These are phyloP conservation scores for Herpetomonas muscarum DNA, from an alignment of 208 protist species.

Conservation along the genomic window DNA sequence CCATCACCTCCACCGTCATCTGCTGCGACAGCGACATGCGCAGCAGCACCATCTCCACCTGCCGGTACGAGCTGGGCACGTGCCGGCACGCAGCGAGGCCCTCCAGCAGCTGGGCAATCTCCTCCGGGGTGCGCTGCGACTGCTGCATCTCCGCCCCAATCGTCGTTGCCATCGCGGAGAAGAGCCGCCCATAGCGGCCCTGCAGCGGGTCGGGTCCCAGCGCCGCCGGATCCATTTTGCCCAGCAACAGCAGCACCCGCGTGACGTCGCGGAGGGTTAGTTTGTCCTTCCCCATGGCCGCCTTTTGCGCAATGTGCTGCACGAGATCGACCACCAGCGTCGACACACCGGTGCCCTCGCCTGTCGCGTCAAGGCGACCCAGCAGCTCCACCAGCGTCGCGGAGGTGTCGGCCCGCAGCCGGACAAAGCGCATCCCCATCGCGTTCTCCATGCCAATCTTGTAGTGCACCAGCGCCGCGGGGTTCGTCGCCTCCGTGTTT, in stretches of 20 bases:
- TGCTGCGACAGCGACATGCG: constrained; percentile 22
- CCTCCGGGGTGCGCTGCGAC: constrained; percentile 8
- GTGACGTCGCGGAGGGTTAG: constrained; percentile 54
- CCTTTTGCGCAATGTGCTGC: constrained; percentile 61
- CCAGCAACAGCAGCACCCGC: constrained; percentile 57
- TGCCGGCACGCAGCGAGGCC: constrained; percentile 59
- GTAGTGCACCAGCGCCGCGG: constrained; percentile 56
- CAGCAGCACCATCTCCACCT: constrained; percentile 65
- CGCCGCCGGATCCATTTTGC: constrained; percentile 10
- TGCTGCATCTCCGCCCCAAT: constrained; percentile 60
- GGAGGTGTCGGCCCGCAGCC: constrained; percentile 34
- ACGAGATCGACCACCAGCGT: constrained; percentile 54
- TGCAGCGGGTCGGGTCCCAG: constrained; percentile 7
- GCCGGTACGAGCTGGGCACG: constrained; percentile 42
- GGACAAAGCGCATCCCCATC: constrained; percentile 57
- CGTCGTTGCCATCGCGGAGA: constrained; percentile 37
- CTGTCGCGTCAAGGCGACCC: constrained; percentile 35
- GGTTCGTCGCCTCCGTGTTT: constrained; percentile 50
- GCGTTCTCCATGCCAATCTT: constrained; percentile 67
- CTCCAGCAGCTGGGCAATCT: constrained; percentile 46
- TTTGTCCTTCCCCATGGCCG: constrained; percentile 31
- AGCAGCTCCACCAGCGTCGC: constrained; percentile 52
- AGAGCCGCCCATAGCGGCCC: constrained; percentile 7
- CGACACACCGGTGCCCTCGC: constrained; percentile 4
- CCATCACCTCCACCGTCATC: constrained; percentile 5